Base-by-base conservation (phyloP, 2,329 filamentous ascomycete genomes). In the Colletotrichum sp. region DNA sequence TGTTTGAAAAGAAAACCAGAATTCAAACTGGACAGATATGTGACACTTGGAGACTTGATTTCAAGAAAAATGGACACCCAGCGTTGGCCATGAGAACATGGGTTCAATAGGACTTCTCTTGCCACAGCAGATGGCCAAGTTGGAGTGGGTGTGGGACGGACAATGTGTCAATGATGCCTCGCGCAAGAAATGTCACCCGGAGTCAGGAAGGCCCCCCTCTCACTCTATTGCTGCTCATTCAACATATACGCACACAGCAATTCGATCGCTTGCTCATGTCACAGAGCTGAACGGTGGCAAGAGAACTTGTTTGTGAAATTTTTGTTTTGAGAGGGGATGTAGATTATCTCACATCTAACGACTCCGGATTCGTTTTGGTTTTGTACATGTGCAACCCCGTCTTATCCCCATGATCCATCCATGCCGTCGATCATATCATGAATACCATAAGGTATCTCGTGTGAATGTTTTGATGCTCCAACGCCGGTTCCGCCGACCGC, bases 291-390 rank as follows among this genome's bases (percentile, higher is more conserved):
- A 16, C 59, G 34, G 30, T 34, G 10, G n/a, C 30, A 30, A 34
- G 59, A 34, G 8, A 63, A 21, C 30, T 21, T 21, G 7, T n/a
- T 34, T 34, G 32, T 32, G 6, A 24, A 36, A 8, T 63, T 12
- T 15, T 64, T 72, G 77, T 80, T 77, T 82, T 88, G 90, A 91
- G 90, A 86, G 89, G 89, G 88, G 90, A 91, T 88, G 85, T 89
- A 85, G 85, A 90, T 90, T 91, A 89, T 86, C 26, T 82, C 83
- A 71, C 82, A 84, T 86, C 84, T 88, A 88, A 79, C 81, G 82
- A 79, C 79, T 83, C 82, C 83, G 85, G 83, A 80, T 85, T 85
- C 83, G 81, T 72, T 85, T 85, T 83, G 81, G 74, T 80, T 82
- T 83, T 84, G 83, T 85, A 88, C 85, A 87, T 85, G 86, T 84